Evolutionary conservation across 352 stramenopile species (phyloP).

Genomic region (Bremia lactucae): DNA sequence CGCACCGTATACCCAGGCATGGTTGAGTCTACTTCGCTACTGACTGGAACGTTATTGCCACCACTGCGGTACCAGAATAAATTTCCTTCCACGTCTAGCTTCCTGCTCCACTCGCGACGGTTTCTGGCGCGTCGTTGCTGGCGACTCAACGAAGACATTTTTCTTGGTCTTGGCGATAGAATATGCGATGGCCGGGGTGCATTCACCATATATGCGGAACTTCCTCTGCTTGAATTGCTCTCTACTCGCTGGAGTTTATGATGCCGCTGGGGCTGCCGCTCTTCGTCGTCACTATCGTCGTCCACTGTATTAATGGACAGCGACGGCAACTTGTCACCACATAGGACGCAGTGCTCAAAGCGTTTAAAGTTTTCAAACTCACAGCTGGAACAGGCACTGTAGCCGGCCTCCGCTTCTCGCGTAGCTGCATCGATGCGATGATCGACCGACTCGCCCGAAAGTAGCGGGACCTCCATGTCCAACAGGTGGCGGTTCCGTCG

Average conservation of each 20-base stretch:
- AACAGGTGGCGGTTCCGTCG: constrained; percentile 26
- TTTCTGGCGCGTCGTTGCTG: constrained; percentile 31
- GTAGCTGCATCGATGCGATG: constrained; percentile 58
- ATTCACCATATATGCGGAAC: constrained; percentile 5
- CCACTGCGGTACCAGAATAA: constrained; percentile 47
- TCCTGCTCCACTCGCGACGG: constrained; percentile 57
- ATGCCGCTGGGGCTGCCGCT: constrained; percentile 1
- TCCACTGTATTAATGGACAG: constrained; percentile 15
- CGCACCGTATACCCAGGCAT: constrained; percentile 21
- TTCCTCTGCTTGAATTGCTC: constrained; percentile 3
- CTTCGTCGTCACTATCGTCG: constrained; percentile 16
- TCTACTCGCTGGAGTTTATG: constrained; percentile 3
- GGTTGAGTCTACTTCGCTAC: constrained; percentile 3
- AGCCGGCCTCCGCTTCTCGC: constrained; percentile 46
- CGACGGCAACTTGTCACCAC: constrained; percentile 37
- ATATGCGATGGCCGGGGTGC: not conserved
- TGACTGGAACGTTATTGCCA: constrained; percentile 8
- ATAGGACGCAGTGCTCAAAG: constrained; percentile 51
- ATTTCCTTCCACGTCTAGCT: constrained; percentile 45
- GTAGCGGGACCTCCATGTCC: constrained; percentile 39
- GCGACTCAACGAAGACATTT: constrained; percentile 27
- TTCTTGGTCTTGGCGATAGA: constrained; percentile 12
- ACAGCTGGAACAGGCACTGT: constrained; percentile 33
- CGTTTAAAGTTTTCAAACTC: constrained; percentile 72
- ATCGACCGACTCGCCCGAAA: constrained; percentile 43